Evolutionary conservation across 176 grass and related monocot genomes (phyloP).

Genomic region (Olyra latifolia): DNA sequence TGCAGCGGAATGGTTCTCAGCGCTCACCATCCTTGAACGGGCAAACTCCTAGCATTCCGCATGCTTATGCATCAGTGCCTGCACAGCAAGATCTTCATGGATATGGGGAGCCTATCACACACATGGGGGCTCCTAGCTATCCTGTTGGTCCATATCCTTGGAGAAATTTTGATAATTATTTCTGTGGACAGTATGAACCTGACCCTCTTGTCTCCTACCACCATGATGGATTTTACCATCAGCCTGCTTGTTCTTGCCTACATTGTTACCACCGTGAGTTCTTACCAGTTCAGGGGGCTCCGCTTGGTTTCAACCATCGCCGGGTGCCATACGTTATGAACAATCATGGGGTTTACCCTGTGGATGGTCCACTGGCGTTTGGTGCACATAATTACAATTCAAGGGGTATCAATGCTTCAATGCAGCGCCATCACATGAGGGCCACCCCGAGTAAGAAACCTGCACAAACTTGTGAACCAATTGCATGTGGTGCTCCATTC

Average conservation of each 20-base stretch:
- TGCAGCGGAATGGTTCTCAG: conserved; percentile 48
- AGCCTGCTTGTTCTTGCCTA: conserved; percentile 80
- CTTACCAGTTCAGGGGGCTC: conserved; percentile 54
- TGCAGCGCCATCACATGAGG: conserved; percentile 47
- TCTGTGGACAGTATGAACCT: conserved; percentile 63
- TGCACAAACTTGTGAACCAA: conserved; percentile 58
- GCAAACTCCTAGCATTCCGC: conserved; percentile 35
- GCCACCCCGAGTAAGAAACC: conserved; percentile 51
- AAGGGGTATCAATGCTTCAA: conserved; percentile 41
- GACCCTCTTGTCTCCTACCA: conserved; percentile 84
- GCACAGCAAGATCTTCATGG: conserved; percentile 48
- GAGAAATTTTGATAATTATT: conserved; percentile 60
- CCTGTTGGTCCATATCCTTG: conserved; percentile 53
- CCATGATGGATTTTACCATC: conserved; percentile 92
- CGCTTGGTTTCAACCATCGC: conserved; percentile 51
- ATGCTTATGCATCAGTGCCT: conserved; percentile 47
- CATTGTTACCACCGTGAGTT: conserved; percentile 71
- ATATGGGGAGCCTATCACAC: conserved; percentile 34
- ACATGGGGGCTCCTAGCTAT: conserved; percentile 60
- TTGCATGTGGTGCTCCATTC: conserved; percentile 82
- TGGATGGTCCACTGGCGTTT: conserved; percentile 37
- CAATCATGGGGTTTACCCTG: conserved; percentile 37
- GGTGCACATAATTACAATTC: conserved; percentile 44
- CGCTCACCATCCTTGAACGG: conserved; percentile 44
- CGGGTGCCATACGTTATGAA: conserved; percentile 47